A percentile compares a stretch with the other conserved stretches of the same genome.
Conservation (phyloP, 2,329 filamentous ascomycete species). For the Hymenotorrendiella dingleyae region DNA sequence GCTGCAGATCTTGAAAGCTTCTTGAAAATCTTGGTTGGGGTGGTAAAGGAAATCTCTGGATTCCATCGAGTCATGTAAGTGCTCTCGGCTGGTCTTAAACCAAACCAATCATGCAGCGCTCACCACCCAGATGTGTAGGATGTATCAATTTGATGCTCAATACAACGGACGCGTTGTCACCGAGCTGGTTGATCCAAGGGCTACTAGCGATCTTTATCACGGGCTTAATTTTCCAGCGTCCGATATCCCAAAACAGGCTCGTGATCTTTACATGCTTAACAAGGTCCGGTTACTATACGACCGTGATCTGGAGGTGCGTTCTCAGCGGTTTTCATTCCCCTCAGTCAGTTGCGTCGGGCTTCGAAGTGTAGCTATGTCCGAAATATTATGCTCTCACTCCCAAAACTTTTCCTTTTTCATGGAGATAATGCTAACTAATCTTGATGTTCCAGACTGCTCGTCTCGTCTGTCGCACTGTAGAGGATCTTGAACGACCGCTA, state of each 20-base stretch:
- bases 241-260: conserved; percentile 78
- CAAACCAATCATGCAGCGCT: too few relatives aligned
- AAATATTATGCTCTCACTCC: too few relatives aligned
- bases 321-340: too few relatives aligned
- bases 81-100: too few relatives aligned
- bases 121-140: too few relatives aligned
- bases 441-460: too few relatives aligned
- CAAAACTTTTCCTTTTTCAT: too few relatives aligned
- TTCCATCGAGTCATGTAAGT: conserved; percentile 93
- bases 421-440: too few relatives aligned
- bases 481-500: conserved; percentile 68
- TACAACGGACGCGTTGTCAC: conserved; percentile 87
- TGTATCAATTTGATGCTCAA: conserved; percentile 79
- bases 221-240: conserved; percentile 84
- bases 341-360: too few relatives aligned
- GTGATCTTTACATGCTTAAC: conserved; percentile 86
- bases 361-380: too few relatives aligned
- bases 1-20: conserved; percentile 67
- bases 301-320: conserved; percentile 70
- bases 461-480: conserved; percentile 69
- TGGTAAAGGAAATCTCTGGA: conserved; percentile 83
- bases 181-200: conserved; percentile 74
- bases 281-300: conserved; percentile 86
- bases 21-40: conserved; percentile 74
- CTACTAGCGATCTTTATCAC: conserved; percentile 78